phyloP scores from a whole-genome alignment of 2,329 filamentous ascomycete species.

The Neonectria hederae region DNA sequence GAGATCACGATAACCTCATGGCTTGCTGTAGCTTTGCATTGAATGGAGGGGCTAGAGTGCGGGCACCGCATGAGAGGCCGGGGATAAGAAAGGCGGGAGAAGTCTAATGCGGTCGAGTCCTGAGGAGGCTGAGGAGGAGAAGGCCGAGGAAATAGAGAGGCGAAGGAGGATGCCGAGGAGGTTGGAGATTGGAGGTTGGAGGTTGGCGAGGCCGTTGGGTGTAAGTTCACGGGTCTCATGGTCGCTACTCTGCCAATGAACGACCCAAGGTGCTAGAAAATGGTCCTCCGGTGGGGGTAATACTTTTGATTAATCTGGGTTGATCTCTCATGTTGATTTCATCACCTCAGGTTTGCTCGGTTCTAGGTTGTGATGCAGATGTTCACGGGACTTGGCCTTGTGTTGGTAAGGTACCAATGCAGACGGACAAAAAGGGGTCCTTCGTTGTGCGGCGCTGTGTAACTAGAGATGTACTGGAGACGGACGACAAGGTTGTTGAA shows the following conservation, averaged over 20 bases:
- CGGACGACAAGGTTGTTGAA: background rate
- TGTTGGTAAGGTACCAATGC: background rate
- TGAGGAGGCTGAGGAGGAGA: background rate
- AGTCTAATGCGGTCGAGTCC: background rate
- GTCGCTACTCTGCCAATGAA: too few relatives aligned
- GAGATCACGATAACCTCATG: constrained; percentile 21
- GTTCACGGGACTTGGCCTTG: background rate
- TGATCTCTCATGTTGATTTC: background rate
- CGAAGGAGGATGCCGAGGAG: background rate
- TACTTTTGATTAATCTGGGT: background rate
- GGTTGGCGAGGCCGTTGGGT: background rate
- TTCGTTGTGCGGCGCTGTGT: background rate
- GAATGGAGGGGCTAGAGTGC: constrained; percentile 1
- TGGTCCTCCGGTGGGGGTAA: background rate
- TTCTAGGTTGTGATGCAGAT: background rate
- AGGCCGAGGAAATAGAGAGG: background rate
- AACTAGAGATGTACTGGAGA: background rate
- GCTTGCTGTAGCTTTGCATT: constrained; percentile 16
- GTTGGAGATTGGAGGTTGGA: background rate
- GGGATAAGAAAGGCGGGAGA: background rate
- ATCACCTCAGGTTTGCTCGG: background rate
- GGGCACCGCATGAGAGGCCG: background rate
- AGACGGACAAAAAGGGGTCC: background rate
- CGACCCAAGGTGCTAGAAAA: background rate
- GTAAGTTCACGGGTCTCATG: background rate